These are phyloP conservation scores for Lablab purpureus DNA, from an alignment of 306 rosid species.

Conservation along the genomic window DNA sequence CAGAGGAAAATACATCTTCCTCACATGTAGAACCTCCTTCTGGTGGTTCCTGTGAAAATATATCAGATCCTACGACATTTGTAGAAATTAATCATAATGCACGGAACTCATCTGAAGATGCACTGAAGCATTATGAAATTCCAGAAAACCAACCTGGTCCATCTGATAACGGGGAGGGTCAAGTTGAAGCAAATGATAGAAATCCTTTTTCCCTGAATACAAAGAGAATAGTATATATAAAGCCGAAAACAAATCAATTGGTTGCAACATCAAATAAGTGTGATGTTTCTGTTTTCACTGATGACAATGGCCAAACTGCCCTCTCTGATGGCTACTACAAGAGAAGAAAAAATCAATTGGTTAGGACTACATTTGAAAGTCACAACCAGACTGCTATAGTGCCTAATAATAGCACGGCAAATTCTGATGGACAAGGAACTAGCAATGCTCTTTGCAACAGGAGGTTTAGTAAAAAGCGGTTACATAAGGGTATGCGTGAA, in stretches of 20 bases:
- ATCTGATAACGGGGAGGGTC: conserved; percentile 55
- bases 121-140: conserved; percentile 48
- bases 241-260: conserved; percentile 87
- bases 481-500: conserved; percentile 68
- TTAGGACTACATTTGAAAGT: conserved; percentile 72
- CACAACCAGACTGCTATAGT: conserved; percentile 54
- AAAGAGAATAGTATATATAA: conserved; percentile 72
- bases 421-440: conserved; percentile 55
- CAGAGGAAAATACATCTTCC: conserved; percentile 57
- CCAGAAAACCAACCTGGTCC: conserved; percentile 57
- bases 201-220: conserved; percentile 53
- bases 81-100: conserved; percentile 49
- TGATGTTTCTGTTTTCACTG: conserved; percentile 55
- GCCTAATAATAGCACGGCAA: conserved; percentile 54
- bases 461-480: conserved; percentile 67
- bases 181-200: conserved; percentile 55
- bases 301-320: conserved; percentile 61
- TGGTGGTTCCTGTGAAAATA: conserved; percentile 55
- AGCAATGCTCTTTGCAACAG: conserved; percentile 58
- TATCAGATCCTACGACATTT: conserved; percentile 52
- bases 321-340: conserved; percentile 84
- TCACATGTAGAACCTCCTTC: conserved; percentile 53
- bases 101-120: conserved; percentile 52
- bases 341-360: conserved; percentile 83
- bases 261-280: conserved; percentile 76